phyloP scores from a whole-genome alignment of 2,329 filamentous ascomycete species.

The Calonectria fujianensis region DNA sequence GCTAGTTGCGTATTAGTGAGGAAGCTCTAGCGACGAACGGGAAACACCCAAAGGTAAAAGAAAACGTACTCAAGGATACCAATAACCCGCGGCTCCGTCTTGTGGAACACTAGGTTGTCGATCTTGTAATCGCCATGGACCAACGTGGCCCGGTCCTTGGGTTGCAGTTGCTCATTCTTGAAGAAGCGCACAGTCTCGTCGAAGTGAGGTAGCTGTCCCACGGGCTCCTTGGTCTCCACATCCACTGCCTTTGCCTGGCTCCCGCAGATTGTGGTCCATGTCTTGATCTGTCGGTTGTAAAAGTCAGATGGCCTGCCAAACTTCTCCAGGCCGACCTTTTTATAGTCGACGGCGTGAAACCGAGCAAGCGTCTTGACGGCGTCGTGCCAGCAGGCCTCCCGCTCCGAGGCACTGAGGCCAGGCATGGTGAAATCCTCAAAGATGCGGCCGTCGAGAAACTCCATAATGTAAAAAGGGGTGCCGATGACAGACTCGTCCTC shows the following conservation, averaged over 20 bases:
- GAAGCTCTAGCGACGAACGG: not conserved
- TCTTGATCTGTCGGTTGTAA: constrained; percentile 89
- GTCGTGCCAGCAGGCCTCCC: constrained; percentile 88
- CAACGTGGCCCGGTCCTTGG: constrained; percentile 84
- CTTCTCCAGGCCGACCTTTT: constrained; percentile 78
- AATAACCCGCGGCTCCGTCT: constrained; percentile 90
- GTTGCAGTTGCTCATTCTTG: constrained; percentile 79
- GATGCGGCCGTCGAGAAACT: constrained; percentile 94
- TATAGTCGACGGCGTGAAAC: constrained; percentile 85
- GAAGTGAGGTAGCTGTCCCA: constrained; percentile 90
- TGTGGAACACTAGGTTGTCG: constrained; percentile 92
- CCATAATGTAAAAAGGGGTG: constrained; percentile 98
- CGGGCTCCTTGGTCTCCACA: constrained; percentile 83
- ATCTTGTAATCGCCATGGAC: constrained; percentile 99
- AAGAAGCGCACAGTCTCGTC: constrained; percentile 88
- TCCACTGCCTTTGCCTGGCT: constrained; percentile 86
- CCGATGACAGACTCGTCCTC: constrained; percentile 87
- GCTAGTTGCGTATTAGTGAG: constrained; percentile 60
- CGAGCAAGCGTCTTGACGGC: constrained; percentile 89
- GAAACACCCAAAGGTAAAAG: not conserved
- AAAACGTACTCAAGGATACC: constrained; percentile 86
- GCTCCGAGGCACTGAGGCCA: constrained; percentile 79
- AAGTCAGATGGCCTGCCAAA: constrained; percentile 87
- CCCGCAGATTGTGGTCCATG: constrained; percentile 85
- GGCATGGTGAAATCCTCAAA: constrained; percentile 92